Evolutionary conservation across 805 yeast species (phyloP).

Genomic region (Cyberlindnera sargentensis): DNA sequence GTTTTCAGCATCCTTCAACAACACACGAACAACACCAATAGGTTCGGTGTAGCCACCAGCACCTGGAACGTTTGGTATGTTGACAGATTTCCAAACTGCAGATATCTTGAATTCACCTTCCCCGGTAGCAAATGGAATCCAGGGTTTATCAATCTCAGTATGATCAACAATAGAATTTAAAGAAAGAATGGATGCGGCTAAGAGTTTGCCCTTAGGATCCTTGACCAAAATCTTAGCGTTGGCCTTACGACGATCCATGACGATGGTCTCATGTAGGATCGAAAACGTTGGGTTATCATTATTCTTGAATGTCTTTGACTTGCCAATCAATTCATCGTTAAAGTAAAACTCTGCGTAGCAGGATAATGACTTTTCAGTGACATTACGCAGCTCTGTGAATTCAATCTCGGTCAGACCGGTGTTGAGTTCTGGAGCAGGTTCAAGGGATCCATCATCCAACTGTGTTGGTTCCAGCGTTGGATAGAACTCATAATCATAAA

Average conservation of each 20-base stretch:
- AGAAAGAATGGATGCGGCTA: conserved; percentile 54
- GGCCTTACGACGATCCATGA: conserved; percentile 65
- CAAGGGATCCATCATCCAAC: conserved; percentile 71
- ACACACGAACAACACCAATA: conserved; percentile 80
- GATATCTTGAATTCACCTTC: conserved; percentile 65
- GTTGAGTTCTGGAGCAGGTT: conserved; percentile 86
- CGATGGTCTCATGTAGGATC: conserved; percentile 55
- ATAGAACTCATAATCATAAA: conserved; percentile 64
- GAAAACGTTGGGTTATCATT: conserved; percentile 65
- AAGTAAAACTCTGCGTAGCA: conserved; percentile 67
- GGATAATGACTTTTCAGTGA: conserved; percentile 38
- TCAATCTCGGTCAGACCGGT: conserved; percentile 83
- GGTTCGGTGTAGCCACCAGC: conserved; percentile 87
- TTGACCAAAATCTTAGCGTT: conserved; percentile 60
- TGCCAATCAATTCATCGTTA: conserved; percentile 50
- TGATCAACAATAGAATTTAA: conserved; percentile 63
- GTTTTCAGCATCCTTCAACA: conserved; percentile 61
- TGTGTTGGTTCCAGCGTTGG: conserved; percentile 59
- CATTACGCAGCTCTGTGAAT: conserved; percentile 52
- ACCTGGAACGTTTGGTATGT: conserved; percentile 57
- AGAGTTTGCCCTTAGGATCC: conserved; percentile 49
- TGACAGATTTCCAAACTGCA: conserved; percentile 84
- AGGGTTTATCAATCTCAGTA: conserved; percentile 65
- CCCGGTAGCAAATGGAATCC: conserved; percentile 68
- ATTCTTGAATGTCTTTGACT: conserved; percentile 53